phyloP scores from a whole-genome alignment of 495 filamentous ascomycete genomes.

The Tuber magnatum region DNA sequence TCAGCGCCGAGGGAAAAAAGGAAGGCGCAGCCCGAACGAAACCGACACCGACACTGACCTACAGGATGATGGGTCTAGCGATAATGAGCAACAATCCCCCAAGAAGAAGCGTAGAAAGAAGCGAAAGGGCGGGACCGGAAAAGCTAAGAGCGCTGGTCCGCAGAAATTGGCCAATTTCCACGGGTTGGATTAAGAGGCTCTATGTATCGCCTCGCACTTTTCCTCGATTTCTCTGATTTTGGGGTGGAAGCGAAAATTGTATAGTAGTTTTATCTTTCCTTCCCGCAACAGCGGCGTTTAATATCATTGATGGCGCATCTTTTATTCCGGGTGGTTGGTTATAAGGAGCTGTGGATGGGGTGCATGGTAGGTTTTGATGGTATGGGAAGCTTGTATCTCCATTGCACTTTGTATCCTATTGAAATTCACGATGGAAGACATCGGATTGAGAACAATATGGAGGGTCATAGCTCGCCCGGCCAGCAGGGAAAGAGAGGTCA shows the following conservation, averaged over 20 bases:
- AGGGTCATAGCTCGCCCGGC: background rate
- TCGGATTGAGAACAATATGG: background rate
- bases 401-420: background rate
- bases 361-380: background rate
- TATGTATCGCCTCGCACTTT: background rate
- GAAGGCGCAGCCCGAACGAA: constrained; percentile 16
- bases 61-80: constrained; percentile 16
- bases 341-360: background rate
- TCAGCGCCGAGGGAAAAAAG: constrained; percentile 1
- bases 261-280: background rate
- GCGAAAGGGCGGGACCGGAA: constrained; percentile 36
- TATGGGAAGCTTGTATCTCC: background rate
- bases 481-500: background rate
- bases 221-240: background rate
- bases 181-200: constrained; percentile 23
- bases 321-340: background rate
- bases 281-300: background rate
- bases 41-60: constrained; percentile 23
- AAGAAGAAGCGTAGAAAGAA: constrained; percentile 36
- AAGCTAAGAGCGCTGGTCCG: constrained; percentile 28
- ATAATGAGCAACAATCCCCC: constrained; percentile 22
- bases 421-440: background rate
- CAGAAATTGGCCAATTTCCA: constrained; percentile 29
- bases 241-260: background rate
- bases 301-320: background rate